phyloP scores from a whole-genome alignment of 1,284 basidiomycete species.

The Boletus subluridellus region DNA sequence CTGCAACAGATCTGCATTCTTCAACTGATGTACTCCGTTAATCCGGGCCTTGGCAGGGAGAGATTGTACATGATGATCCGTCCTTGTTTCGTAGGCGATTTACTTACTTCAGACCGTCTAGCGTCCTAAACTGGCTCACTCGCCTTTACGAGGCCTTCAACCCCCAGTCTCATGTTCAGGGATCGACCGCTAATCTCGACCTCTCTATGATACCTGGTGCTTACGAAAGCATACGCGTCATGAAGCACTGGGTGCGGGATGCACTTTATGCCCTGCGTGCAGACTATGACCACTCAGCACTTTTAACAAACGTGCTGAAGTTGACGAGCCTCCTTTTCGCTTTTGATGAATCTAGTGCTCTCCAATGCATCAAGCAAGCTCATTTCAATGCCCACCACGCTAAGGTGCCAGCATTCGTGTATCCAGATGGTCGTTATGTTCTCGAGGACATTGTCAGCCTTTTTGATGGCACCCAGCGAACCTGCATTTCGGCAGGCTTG shows the following conservation, averaged over 20 bases:
- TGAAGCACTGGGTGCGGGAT: too few species aligned
- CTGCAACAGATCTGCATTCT: constrained; percentile 49
- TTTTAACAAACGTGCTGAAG: too few species aligned
- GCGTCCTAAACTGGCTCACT: constrained; percentile 33
- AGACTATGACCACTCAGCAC: constrained; percentile 13
- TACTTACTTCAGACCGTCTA: constrained; percentile 15
- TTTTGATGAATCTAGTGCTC: too few species aligned
- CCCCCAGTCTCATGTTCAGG: too few species aligned
- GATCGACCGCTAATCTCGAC: too few species aligned
- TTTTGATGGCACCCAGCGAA: constrained; percentile 13
- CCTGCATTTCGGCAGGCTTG: constrained; percentile 30
- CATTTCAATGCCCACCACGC: too few species aligned
- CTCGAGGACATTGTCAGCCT: too few species aligned
- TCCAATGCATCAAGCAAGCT: too few species aligned
- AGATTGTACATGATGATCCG: constrained; percentile 18
- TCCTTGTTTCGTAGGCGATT: not conserved
- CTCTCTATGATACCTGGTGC: too few species aligned
- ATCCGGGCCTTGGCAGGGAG: constrained; percentile 12
- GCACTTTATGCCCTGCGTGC: constrained; percentile 32
- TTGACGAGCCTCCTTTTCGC: too few species aligned
- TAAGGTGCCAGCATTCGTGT: constrained; percentile 20
- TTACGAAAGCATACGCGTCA: too few species aligned
- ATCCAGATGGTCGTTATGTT: constrained; percentile 27
- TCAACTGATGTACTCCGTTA: constrained; percentile 29
- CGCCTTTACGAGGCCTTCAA: too few species aligned